Evolutionary conservation across 139 green algal species (phyloP), one percentile per base, ranked within the genome.

Genomic region (Dunaliella primolecta): DNA sequence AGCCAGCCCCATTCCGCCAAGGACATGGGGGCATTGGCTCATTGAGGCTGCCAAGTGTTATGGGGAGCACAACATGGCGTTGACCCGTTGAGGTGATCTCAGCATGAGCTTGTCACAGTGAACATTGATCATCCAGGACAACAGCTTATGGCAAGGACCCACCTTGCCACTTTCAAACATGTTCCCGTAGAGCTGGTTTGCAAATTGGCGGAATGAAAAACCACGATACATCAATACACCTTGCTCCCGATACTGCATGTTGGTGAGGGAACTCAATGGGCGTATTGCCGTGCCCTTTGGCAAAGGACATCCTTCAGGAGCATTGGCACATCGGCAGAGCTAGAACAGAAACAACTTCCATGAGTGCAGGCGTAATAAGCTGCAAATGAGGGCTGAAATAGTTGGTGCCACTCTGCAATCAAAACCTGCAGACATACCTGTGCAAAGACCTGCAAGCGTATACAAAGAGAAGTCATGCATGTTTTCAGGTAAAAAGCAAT

Each of bases 201-300:
- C 96, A 90, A 98, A 98, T 57, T 98, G 85, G 35, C 91, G 78
- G 23, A 96, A 78, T 1, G 91, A 91, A 89, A 95, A 97, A 2
- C 96, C 96, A 1, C 96, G 91, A 93, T 94, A 98, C 84, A 99
- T 85, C 75, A 99, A 90, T 55, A 96, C 95, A 3, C 96, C 96
- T 38, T 98, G 95, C 90, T 99, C 96, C 0, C 96, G 88, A 86
- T 99, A 99, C 91, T 98, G 96, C 81, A 94, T 86, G 89, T 95
- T 87, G 27, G 34, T 36, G 57, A 74, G 74, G 36, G 36, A 3
- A 33, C 27, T 82, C 33, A 23, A 57, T 71, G 36, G 0, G 36
- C 80, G 31, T 15, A 78, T 15, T 31, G 72, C 72, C 21, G 15
- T 3, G 3, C 72, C 21, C 23, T 34, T 15, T 78, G 23, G 21